Conservation (phyloP, 2,329 filamentous ascomycete species). For the Botrytis elliptica region DNA sequence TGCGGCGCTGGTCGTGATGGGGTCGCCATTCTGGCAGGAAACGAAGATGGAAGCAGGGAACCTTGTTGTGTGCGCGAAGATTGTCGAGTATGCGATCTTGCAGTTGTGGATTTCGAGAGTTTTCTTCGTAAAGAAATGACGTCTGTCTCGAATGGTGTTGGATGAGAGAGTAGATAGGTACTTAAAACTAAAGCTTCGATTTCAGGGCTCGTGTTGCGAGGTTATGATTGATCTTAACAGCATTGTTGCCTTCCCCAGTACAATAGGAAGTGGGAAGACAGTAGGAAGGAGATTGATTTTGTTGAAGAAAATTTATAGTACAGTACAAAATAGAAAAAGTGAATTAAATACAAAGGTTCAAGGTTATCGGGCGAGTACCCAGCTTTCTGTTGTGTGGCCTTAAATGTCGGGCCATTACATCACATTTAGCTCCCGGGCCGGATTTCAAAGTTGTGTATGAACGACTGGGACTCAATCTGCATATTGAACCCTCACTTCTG, state of each 20-base stretch:
- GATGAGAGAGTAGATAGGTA: constrained; percentile 1
- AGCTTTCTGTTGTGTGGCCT: not conserved
- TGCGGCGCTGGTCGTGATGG: constrained; percentile 20
- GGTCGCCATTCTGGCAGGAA: constrained; percentile 19
- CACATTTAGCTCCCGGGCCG: not conserved
- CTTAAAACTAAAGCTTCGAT: constrained; percentile 10
- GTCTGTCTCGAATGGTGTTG: not conserved
- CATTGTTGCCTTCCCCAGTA: constrained; percentile 6
- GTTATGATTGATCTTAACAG: not conserved
- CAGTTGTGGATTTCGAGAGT: not conserved
- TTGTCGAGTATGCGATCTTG: constrained; percentile 6
- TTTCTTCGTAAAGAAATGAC: not conserved
- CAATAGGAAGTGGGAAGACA: not conserved
- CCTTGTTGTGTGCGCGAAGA: not conserved
- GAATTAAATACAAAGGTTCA: constrained; percentile 18
- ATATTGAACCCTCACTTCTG: not conserved
- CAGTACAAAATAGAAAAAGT: constrained; percentile 13
- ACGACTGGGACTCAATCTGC: not conserved
- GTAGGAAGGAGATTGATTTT: not conserved
- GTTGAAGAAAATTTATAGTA: constrained; percentile 8
- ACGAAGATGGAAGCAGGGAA: not conserved
- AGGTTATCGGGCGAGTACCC: not conserved
- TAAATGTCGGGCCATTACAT: not conserved
- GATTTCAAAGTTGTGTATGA: not conserved
- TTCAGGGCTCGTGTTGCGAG: constrained; percentile 21